A percentile compares a stretch with the other conserved stretches of the same genome.
These are phyloP conservation scores for Phlebiopsis gigantea DNA, from an alignment of 768 basidiomycete genomes.

Conservation along the genomic window DNA sequence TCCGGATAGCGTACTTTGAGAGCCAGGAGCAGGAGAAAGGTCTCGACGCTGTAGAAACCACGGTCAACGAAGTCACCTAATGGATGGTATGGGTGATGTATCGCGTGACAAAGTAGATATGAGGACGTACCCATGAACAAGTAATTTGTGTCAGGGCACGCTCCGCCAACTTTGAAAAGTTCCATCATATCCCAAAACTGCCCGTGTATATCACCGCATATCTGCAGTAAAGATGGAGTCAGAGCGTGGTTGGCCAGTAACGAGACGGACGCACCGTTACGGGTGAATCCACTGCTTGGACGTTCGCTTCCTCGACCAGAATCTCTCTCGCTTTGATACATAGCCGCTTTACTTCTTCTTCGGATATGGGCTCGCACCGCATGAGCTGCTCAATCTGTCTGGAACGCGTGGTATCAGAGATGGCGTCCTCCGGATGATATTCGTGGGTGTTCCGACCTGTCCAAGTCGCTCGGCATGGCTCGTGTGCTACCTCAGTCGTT, in stretches of 20 bases:
- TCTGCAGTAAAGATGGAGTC: conserved; percentile 34
- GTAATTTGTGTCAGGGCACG: conserved; percentile 91
- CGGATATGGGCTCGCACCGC: conserved; percentile 92
- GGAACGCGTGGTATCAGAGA: conserved; percentile 11
- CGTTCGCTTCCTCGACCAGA: conserved; percentile 95
- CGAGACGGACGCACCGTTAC: conserved; percentile 66
- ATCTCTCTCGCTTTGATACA: conserved; percentile 97
- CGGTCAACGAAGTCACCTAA: conserved; percentile 98
- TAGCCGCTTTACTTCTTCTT: conserved; percentile 91
- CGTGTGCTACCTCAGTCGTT: not conserved
- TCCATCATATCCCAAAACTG: conserved; percentile 98
- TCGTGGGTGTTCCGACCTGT: conserved; percentile 41
- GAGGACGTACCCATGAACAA: conserved; percentile 82
- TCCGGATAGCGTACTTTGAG: conserved; percentile 98
- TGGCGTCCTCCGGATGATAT: conserved; percentile 11
- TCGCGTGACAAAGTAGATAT: not conserved
- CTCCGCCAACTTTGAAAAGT: conserved; percentile 88
- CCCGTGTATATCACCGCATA: conserved; percentile 95
- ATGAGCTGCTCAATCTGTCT: conserved; percentile 95
- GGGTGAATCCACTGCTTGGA: conserved; percentile 92
- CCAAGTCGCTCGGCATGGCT: conserved; percentile 49
- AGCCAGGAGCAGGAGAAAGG: conserved; percentile 89
- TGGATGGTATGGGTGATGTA: not conserved
- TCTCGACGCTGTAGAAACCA: conserved; percentile 96
- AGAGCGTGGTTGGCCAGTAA: not conserved